Base-by-base conservation (phyloP, 108 stramenopile species). In the Cyclostephanos tholiformis region DNA sequence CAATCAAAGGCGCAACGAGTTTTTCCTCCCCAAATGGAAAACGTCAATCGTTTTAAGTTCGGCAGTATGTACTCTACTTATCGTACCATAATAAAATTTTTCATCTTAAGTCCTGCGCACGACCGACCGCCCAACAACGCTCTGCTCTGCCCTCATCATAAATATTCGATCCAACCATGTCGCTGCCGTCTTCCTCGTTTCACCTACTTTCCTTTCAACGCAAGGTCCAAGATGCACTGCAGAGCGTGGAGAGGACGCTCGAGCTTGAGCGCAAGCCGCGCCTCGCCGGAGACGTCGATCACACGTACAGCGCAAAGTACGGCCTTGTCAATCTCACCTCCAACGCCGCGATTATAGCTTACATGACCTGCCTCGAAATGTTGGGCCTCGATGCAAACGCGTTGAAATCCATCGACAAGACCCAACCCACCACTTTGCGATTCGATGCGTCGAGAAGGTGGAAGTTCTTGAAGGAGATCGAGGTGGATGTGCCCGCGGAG, bases 231-330 rank as follows among this genome's bases (percentile, higher is more conserved):
- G 69, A 75, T 46, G 80, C 74, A 0, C 60, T 78, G 35, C 72
- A 59, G 27, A 25, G 19, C 8, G 72, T 79, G n/a, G 82, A 74
- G 23, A 39, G 68, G 0, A 50, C 65, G 2, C 55, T 78, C 6
- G 72, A 69, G 27, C 48, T 83, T 20, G 77, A 74, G 43, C 72
- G 67, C 7, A 78, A 65, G 39, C 82, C 77, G 2, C 60, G 30
- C 6, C 53, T 78, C n/a, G 82, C 77, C 26, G 72, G 44, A 66
- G 67, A 74, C 2, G 73, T 82, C 7, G 74, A 91, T 32, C 91
- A 95, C 69, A 71, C 68, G 4, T 95, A 92, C 61, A 77, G 71
- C 16, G 87, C 87, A 71, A 95, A 95, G 79, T 95, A 82, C 74
- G 82, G 52, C 6, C 59, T 95, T 27, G 91, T 88, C 20, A 73